These are phyloP conservation scores for Fusarium sp. DNA, from an alignment of 2,329 filamentous ascomycete genomes.

Conservation along the genomic window DNA sequence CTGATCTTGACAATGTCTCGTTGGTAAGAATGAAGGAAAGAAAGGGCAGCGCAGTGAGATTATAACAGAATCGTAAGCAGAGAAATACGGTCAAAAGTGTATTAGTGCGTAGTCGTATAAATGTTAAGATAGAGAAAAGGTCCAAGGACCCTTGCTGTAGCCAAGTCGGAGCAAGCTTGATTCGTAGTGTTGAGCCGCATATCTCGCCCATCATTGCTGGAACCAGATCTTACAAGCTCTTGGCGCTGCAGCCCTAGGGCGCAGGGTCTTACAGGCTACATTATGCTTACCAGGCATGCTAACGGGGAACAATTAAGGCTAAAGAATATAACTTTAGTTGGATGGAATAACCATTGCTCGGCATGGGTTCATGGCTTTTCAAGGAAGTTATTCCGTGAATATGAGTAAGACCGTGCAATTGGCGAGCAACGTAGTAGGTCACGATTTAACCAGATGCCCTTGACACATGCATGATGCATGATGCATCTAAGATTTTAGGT, in stretches of 20 bases:
- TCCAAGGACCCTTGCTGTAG: not conserved
- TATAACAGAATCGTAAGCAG: not conserved
- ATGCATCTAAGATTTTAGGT: not conserved
- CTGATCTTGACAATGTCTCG: not conserved
- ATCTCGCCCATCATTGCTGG: not conserved
- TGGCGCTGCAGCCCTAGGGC: not conserved
- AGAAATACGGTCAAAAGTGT: not conserved
- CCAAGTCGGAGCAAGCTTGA: not conserved
- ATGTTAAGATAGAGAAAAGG: not conserved
- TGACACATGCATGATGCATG: too few species aligned
- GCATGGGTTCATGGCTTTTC: not conserved
- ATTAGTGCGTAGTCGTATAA: not conserved
- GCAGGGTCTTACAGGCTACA: not conserved
- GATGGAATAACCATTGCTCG: not conserved
- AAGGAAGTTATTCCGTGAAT: fast-evolving
- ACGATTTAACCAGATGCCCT: not conserved
- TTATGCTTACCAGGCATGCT: not conserved
- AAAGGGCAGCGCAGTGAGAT: fast-evolving
- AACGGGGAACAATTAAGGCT: not conserved
- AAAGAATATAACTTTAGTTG: not conserved
- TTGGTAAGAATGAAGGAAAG: not conserved
- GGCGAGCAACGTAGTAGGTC: not conserved
- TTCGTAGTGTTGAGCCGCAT: not conserved
- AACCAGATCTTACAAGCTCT: not conserved
- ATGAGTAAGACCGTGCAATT: fast-evolving